Conservation (phyloP, 306 rosid genomes). For the Acacia melanoxylon region DNA sequence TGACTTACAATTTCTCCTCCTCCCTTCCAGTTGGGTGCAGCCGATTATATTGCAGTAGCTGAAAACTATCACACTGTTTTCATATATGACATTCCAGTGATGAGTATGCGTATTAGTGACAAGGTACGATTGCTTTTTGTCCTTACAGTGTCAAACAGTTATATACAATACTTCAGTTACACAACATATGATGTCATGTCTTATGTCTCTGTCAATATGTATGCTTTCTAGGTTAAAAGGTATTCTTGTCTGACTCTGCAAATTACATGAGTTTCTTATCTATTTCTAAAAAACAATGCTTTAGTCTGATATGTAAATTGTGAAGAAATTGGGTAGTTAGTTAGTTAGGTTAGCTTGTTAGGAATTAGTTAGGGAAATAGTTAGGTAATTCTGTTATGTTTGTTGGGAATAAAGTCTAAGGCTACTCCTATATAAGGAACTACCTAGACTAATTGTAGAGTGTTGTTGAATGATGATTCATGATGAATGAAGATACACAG, state of each 20-base stretch:
- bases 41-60: constrained; percentile 96
- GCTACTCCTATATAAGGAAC: too few species aligned
- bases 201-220: neutral
- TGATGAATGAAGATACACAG: too few species aligned
- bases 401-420: too few species aligned
- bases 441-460: too few species aligned
- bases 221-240: neutral
- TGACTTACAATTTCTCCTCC: constrained; percentile 19
- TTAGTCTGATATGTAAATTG: too few species aligned
- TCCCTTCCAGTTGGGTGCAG: constrained; percentile 85
- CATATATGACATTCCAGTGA: constrained; percentile 78
- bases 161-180: neutral
- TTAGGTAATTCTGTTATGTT: too few species aligned
- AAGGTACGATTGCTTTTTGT: constrained; percentile 49
- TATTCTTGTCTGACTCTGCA: constrained; percentile 21
- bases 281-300: constrained; percentile 18
- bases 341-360: too few species aligned
- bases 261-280: constrained; percentile 2
- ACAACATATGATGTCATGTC: neutral
- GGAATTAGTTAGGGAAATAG: too few species aligned
- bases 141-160: neutral
- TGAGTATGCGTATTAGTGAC: constrained; percentile 96
- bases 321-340: too few species aligned
- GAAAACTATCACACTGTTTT: constrained; percentile 88
- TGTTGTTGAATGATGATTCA: too few species aligned